Conservation (phyloP, 2,329 filamentous ascomycete genomes). For the Orbilia blumenaviensis region DNA sequence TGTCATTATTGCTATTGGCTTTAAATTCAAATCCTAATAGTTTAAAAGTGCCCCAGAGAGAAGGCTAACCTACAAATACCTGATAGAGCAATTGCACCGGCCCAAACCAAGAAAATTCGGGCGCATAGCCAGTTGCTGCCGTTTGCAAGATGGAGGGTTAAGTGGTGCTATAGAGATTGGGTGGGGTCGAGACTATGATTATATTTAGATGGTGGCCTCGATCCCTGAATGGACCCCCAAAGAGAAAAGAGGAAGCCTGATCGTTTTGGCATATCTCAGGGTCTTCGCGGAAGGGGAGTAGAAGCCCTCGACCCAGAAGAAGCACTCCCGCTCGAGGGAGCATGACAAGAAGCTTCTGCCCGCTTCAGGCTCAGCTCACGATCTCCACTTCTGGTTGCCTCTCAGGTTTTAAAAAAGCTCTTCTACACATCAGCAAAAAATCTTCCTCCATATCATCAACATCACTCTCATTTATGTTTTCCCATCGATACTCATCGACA, state of each 20-base stretch:
- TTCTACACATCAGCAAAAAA: neutral
- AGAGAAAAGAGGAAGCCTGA: neutral
- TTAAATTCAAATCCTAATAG: no score
- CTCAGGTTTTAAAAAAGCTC: neutral
- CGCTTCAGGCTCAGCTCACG: constrained; percentile 1
- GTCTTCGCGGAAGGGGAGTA: neutral
- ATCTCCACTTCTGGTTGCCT: neutral
- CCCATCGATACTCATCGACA: neutral
- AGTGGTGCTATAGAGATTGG: no score
- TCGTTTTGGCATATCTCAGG: neutral
- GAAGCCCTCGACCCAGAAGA: neutral
- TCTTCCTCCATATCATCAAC: neutral
- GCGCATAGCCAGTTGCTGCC: no score
- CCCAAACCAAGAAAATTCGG: no score
- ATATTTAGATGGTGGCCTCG: no score
- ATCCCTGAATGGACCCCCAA: no score
- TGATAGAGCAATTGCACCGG: no score
- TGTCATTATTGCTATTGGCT: no score
- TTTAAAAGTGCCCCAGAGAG: no score
- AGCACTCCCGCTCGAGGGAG: neutral
- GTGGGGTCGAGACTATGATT: no score
- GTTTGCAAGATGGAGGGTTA: no score
- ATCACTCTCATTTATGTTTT: neutral
- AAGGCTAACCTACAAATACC: no score
- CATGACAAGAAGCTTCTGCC: neutral